These are phyloP conservation scores for Rhizopogon rudus DNA, from an alignment of 768 basidiomycete genomes.

Conservation along the genomic window DNA sequence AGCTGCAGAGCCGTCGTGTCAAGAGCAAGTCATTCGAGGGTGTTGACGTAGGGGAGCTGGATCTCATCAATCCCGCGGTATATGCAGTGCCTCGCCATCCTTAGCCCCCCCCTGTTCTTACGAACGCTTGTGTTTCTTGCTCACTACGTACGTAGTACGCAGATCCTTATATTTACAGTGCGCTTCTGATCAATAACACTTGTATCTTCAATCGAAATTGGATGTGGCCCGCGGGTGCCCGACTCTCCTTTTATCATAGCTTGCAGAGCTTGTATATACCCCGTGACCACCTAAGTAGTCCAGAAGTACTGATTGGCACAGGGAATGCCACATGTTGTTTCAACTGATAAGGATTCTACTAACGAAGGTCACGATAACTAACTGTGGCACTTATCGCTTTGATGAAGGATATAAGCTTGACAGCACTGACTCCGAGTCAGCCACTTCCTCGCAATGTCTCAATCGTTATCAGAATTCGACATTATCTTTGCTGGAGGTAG, in stretches of 20 bases:
- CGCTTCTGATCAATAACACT: not conserved
- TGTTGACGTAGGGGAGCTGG: slow-evolving; percentile 61
- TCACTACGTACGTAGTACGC: not conserved
- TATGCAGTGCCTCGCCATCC: slow-evolving; percentile 7
- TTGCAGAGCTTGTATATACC: too few relatives aligned
- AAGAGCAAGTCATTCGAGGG: slow-evolving; percentile 71
- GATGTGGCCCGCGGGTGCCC: not conserved
- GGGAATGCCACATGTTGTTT: not conserved
- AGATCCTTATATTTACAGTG: not conserved
- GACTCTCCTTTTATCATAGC: not conserved
- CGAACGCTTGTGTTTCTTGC: not conserved
- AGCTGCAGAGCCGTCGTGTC: slow-evolving; percentile 62
- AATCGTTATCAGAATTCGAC: not conserved
- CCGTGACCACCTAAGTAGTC: too few relatives aligned
- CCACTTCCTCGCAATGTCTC: not conserved
- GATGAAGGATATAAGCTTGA: not conserved
- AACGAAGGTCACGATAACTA: too few relatives aligned
- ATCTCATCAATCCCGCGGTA: slow-evolving; percentile 44
- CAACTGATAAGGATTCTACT: not conserved
- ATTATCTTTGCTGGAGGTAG: not conserved
- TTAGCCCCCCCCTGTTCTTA: not conserved
- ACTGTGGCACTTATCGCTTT: not conserved
- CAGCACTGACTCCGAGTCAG: not conserved
- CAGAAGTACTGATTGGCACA: too few relatives aligned
- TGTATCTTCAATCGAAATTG: not conserved